Evolutionary conservation across 2,329 filamentous ascomycete species (phyloP).

Genomic region (Lanzia echinophila): DNA sequence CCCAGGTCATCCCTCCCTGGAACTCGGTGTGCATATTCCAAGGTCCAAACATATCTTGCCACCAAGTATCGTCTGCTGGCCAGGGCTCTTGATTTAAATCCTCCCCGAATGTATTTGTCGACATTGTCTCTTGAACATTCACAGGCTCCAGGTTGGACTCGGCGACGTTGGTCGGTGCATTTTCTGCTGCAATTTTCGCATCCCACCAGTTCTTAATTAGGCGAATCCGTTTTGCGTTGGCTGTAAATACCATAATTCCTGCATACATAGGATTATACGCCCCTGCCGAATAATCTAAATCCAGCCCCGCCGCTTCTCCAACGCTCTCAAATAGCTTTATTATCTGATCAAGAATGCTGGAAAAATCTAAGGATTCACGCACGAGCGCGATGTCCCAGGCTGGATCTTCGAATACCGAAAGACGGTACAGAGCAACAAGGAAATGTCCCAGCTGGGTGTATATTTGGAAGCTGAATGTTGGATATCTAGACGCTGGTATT

Average conservation of each 20-base stretch:
- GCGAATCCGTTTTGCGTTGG: background rate
- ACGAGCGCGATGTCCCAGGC: constrained; percentile 2
- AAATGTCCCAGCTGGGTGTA: constrained; percentile 4
- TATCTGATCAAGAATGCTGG: background rate
- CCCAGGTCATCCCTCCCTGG: no score
- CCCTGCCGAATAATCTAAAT: background rate
- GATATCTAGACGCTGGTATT: background rate
- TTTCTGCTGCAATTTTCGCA: constrained; percentile 1
- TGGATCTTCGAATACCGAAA: constrained; percentile 2
- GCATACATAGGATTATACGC: background rate
- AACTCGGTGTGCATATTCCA: background rate
- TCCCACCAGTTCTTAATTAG: constrained; percentile 5
- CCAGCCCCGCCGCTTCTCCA: background rate
- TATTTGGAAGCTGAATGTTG: background rate
- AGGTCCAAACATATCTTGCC: constrained; percentile 2
- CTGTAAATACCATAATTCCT: background rate
- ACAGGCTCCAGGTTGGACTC: background rate
- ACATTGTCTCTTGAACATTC: background rate
- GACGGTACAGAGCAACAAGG: constrained; percentile 1
- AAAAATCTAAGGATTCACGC: constrained; percentile 4
- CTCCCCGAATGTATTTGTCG: background rate
- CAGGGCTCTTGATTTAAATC: background rate
- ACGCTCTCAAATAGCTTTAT: background rate
- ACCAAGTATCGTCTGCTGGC: constrained; percentile 1
- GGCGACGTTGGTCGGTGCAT: background rate